Conservation (phyloP, 306 rosid species). For the Lotus japonicus region DNA sequence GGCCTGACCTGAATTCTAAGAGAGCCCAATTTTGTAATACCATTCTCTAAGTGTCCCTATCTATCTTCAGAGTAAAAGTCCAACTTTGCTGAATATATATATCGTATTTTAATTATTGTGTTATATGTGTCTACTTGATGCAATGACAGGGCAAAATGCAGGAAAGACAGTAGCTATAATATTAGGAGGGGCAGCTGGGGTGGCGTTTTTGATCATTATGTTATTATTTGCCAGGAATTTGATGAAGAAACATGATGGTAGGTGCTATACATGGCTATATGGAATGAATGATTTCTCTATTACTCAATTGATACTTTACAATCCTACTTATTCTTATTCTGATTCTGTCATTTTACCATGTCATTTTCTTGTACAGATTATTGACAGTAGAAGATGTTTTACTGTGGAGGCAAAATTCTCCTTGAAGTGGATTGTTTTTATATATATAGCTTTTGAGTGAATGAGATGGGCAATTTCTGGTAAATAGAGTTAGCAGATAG, state of each 20-base stretch:
- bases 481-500: constrained; percentile 30
- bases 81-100: background rate
- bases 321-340: background rate
- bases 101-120: background rate
- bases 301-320: background rate
- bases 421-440: constrained; percentile 39
- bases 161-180: constrained; percentile 94
- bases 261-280: constrained; percentile 1
- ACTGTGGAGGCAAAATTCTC: constrained; percentile 33
- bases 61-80: background rate
- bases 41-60: background rate
- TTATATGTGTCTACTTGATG: constrained; percentile 19
- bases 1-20: no score
- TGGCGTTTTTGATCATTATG: constrained; percentile 75
- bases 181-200: constrained; percentile 88
- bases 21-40: background rate
- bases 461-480: constrained; percentile 38
- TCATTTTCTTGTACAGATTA: constrained; percentile 59
- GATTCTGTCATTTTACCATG: constrained; percentile 22
- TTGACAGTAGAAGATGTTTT: constrained; percentile 41
- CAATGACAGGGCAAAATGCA: constrained; percentile 57
- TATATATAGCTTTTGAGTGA: constrained; percentile 32
- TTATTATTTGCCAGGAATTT: constrained; percentile 76
- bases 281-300: background rate
- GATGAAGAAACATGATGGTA: constrained; percentile 89